phyloP scores from a whole-genome alignment of 495 filamentous ascomycete species.

The Cryomyces minteri region DNA sequence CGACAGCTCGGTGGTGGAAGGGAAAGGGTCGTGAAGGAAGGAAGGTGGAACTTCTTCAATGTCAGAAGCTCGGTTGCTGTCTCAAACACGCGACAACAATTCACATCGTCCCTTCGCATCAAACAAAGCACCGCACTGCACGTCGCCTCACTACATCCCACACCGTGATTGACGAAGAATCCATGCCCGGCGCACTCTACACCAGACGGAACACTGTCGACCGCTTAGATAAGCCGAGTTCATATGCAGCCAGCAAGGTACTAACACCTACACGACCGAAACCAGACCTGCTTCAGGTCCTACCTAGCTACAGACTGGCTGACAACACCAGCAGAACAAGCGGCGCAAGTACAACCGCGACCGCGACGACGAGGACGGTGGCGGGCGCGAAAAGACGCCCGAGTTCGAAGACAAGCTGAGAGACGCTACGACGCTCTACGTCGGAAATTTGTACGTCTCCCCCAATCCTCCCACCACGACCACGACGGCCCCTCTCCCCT shows the following conservation, averaged over 20 bases:
- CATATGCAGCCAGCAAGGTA: slow-evolving; percentile 70
- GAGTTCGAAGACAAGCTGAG: slow-evolving; percentile 48
- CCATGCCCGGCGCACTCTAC: no score
- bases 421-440: slow-evolving; percentile 87
- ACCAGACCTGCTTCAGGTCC: slow-evolving; percentile 2
- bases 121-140: no score
- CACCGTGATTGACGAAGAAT: no score
- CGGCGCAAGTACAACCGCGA: slow-evolving; percentile 40
- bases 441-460: slow-evolving; percentile 73
- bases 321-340: slow-evolving; percentile 35
- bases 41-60: no score
- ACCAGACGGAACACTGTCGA: slow-evolving; percentile 51
- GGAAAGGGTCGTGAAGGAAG: no score
- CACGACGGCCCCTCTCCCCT: background rate
- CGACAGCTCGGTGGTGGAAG: no score
- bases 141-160: no score
- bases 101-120: no score
- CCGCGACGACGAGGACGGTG: slow-evolving; percentile 32
- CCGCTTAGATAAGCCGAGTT: slow-evolving; percentile 71
- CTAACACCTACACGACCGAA: no score
- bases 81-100: no score
- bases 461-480: background rate
- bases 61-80: no score
- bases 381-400: slow-evolving; percentile 25
- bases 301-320: background rate